phyloP scores from a whole-genome alignment of 2,329 filamentous ascomycete species.

The Conoideocrella luteorostrata region DNA sequence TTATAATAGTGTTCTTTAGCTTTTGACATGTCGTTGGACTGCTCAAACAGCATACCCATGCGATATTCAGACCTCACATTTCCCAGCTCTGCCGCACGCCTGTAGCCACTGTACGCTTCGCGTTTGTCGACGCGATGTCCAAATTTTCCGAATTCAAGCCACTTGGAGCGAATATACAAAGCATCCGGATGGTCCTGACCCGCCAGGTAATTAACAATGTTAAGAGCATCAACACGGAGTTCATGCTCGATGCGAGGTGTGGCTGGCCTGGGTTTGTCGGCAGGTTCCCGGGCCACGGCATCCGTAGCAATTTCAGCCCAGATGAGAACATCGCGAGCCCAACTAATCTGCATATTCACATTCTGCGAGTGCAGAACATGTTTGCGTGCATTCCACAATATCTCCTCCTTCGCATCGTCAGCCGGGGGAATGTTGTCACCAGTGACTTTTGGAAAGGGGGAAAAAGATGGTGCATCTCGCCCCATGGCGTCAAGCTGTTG shows the following conservation, averaged over 20 bases:
- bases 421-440: constrained; percentile 87
- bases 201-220: constrained; percentile 83
- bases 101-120: constrained; percentile 85
- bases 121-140: constrained; percentile 86
- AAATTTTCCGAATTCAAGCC: constrained; percentile 97
- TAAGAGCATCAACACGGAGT: constrained; percentile 79
- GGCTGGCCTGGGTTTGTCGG: constrained; percentile 51
- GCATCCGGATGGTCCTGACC: constrained; percentile 91
- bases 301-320: constrained; percentile 83
- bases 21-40: constrained; percentile 85
- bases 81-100: constrained; percentile 75
- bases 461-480: constrained; percentile 68
- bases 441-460: constrained; percentile 80
- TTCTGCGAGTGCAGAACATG: constrained; percentile 89
- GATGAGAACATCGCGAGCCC: constrained; percentile 86
- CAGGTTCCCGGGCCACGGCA: constrained; percentile 60
- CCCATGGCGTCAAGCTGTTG: constrained; percentile 35
- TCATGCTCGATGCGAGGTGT: constrained; percentile 89
- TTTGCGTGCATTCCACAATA: constrained; percentile 75
- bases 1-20: constrained; percentile 85
- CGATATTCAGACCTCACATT: constrained; percentile 89
- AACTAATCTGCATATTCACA: constrained; percentile 91
- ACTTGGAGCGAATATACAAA: constrained; percentile 90
- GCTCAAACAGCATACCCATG: constrained; percentile 97
- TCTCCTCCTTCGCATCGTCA: constrained; percentile 89